Conservation (phyloP, 2,329 filamentous ascomycete genomes). For the Alternaria incomplexa region DNA sequence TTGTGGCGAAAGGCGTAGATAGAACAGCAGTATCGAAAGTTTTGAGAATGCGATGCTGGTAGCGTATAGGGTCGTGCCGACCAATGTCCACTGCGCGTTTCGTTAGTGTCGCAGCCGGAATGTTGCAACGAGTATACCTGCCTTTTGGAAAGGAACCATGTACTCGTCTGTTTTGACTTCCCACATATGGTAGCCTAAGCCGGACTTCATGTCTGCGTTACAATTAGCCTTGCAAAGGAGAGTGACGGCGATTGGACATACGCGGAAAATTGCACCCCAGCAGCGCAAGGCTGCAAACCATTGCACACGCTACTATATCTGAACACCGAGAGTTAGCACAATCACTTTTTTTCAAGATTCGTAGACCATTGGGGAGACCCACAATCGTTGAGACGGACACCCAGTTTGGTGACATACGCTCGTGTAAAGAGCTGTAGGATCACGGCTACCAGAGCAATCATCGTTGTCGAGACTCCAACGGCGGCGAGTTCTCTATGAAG, state of each 20-base stretch:
- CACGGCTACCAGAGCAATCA: not conserved
- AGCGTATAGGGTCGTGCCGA: not conserved
- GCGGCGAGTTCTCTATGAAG: not conserved
- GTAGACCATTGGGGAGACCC: not conserved
- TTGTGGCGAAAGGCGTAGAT: not conserved
- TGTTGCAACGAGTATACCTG: not conserved
- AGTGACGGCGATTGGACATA: not conserved
- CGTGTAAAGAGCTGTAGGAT: not conserved
- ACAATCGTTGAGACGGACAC: not conserved
- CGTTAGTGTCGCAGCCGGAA: not conserved
- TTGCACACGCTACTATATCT: not conserved
- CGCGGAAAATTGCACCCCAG: not conserved
- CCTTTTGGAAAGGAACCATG: not conserved
- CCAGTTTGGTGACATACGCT: not conserved
- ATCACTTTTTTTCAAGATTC: not conserved
- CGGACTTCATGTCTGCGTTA: not conserved
- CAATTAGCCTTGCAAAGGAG: not conserved
- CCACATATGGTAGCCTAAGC: not conserved
- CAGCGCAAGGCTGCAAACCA: not conserved
- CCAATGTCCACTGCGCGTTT: not conserved
- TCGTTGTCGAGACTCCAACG: not conserved
- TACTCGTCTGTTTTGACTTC: not conserved
- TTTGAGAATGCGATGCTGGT: slow-evolving; percentile 1
- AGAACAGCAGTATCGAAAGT: not conserved
- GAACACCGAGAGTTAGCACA: not conserved